Evolutionary conservation across 139 green algal species (phyloP).

Genomic region (Chlamydomonas incerta): DNA sequence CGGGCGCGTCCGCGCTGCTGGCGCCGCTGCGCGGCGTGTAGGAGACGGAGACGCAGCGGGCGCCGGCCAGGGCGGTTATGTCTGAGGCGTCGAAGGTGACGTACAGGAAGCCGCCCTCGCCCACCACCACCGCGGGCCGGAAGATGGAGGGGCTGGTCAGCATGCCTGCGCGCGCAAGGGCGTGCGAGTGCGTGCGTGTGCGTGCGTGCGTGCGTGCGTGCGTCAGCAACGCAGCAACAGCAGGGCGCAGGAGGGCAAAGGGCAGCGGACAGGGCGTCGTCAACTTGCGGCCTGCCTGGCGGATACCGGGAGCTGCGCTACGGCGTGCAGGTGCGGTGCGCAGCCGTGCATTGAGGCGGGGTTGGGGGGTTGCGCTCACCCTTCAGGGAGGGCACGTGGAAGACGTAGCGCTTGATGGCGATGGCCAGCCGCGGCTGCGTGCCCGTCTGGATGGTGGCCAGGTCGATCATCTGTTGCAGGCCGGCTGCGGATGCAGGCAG

Average conservation of each 20-base stretch:
- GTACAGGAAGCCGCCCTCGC: constrained; percentile 41
- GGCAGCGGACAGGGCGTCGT: too few relatives aligned
- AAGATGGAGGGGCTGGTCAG: constrained; percentile 32
- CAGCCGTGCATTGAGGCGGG: too few relatives aligned
- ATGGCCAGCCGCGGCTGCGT: constrained; percentile 12
- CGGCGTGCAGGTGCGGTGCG: too few relatives aligned
- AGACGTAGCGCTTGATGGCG: constrained; percentile 36
- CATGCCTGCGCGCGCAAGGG: constrained; percentile 27
- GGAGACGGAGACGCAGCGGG: constrained; percentile 22
- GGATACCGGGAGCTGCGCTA: too few relatives aligned
- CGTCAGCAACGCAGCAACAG: background rate
- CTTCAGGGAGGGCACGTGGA: constrained; percentile 34
- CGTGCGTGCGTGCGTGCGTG: too few relatives aligned
- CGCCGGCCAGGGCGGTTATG: background rate
- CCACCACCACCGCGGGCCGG: constrained; percentile 16
- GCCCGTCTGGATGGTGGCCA: background rate
- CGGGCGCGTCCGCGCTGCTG: background rate
- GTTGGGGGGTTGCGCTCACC: background rate
- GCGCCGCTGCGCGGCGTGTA: background rate
- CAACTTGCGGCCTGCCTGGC: too few relatives aligned
- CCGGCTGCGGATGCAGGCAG: background rate
- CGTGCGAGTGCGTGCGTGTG: too few relatives aligned
- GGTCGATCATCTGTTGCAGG: constrained; percentile 21
- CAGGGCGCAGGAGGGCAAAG: background rate
- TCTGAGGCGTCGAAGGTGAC: constrained; percentile 41